Conservation (phyloP, 2,329 filamentous ascomycete genomes). For the Microthyrium microscopicum region DNA sequence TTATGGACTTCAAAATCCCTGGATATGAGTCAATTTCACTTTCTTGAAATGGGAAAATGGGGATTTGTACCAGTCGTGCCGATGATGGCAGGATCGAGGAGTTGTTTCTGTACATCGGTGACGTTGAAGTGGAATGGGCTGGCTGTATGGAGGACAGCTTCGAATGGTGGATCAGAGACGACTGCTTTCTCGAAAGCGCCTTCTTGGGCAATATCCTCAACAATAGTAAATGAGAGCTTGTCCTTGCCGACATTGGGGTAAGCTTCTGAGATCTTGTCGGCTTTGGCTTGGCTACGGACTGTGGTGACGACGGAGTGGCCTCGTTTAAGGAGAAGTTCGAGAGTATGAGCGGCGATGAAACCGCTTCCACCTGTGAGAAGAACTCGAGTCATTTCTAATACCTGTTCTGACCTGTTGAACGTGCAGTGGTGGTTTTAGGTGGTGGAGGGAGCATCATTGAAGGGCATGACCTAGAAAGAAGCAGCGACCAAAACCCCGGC, state of each 20-base stretch:
- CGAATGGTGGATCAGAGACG: slow-evolving; percentile 46
- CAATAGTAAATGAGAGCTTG: slow-evolving; percentile 47
- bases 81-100: slow-evolving; percentile 45
- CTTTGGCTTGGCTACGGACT: slow-evolving; percentile 44
- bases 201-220: slow-evolving; percentile 54
- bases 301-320: slow-evolving; percentile 46
- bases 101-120: slow-evolving; percentile 49
- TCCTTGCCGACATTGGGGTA: slow-evolving; percentile 35
- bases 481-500: no score
- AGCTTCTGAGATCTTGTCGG: slow-evolving; percentile 39
- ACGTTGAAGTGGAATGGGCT: slow-evolving; percentile 57
- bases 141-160: slow-evolving; percentile 40
- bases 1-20: no score
- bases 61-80: slow-evolving; percentile 37
- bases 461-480: no score
- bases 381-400: slow-evolving; percentile 24
- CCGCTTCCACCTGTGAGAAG: slow-evolving; percentile 37
- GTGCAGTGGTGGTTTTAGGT: no score
- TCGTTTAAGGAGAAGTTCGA: slow-evolving; percentile 39
- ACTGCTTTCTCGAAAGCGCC: slow-evolving; percentile 50
- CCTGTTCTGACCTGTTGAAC: no score
- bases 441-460: no score
- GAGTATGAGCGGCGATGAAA: slow-evolving; percentile 50
- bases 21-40: neutral
- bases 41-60: neutral